Evolutionary conservation across 495 filamentous ascomycete genomes (phyloP).

Genomic region (Tricharina praecox): DNA sequence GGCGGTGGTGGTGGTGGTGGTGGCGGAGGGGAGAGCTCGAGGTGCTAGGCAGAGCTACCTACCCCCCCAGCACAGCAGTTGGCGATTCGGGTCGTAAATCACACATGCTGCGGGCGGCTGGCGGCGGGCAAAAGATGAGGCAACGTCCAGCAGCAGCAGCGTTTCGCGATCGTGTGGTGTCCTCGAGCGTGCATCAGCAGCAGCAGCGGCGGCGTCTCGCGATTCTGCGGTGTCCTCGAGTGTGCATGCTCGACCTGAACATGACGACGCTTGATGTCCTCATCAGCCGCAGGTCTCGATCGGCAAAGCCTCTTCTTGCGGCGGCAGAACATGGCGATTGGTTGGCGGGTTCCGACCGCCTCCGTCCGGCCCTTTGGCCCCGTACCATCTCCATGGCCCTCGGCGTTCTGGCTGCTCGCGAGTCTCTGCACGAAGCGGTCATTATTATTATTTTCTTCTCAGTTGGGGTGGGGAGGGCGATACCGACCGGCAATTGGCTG

Average conservation of each 20-base stretch:
- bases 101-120: neutral
- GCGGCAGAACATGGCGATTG: too few relatives aligned
- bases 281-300: neutral
- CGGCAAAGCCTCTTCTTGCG: neutral
- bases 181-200: too few relatives aligned
- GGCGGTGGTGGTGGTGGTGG: neutral
- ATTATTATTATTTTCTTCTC: constrained; percentile 1
- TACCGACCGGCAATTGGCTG: constrained; percentile 4
- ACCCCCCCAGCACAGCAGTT: neutral
- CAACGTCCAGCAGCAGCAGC: too few relatives aligned
- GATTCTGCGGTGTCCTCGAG: neutral
- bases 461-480: neutral
- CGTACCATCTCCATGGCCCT: neutral
- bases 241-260: neutral
- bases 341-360: too few relatives aligned
- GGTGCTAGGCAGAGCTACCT: neutral
- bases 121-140: too few relatives aligned
- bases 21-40: neutral
- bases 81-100: neutral
- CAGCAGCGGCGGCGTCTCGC: too few relatives aligned
- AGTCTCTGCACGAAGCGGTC: constrained; percentile 1
- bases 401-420: too few relatives aligned
- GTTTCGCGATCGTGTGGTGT: too few relatives aligned
- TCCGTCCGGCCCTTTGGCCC: too few relatives aligned
- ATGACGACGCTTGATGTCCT: neutral